Base-by-base conservation (phyloP, 1,139 yeast species). In the Diutina rugosa region DNA sequence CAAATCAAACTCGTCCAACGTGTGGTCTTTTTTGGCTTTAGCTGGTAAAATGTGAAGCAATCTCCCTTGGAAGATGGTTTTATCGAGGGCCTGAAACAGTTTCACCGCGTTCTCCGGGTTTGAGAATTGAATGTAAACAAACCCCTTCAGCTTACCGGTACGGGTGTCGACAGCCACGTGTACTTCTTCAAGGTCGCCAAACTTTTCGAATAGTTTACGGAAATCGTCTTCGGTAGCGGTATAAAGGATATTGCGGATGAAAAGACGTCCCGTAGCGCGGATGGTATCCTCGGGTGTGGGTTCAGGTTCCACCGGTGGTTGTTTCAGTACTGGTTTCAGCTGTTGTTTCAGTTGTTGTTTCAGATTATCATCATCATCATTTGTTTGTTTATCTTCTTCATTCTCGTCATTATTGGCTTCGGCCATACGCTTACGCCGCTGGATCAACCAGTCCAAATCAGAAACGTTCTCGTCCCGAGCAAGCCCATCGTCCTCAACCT, bases 41-140 rank as follows among this genome's bases (percentile, higher is more conserved):
- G 87, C 97, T 4, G 97, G 93, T 57, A 95, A 73, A 58, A 95
- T 87, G 70, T 93, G 99, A 57, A 93, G 72, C 57, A 95, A 76
- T 63, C 99, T 82, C 56, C 99, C 99, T 71, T 93, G 98, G 74
- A 89, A 93, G 66, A 90, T 87, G 64, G 88, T 86, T 65, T 90
- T 90, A 68, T 93, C 99, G 57, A 91, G 73, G 10, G 78, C 79
- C 55, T 78, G 71, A 67, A 76, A 91, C 0, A 98, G 98, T 38
- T 72, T 67, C 0, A 86, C 82, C 0, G 99, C 99, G 64, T 86
- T 85, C 14, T 78, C 79, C 10, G 86, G 76, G 59, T 81, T 74
- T 30, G 69, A 71, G 67, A 87, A 93, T 67, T 86, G 85, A 10
- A 90, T 78, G 64, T 91, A 91, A 0, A 95, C 97, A 69, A 90